phyloP scores from a whole-genome alignment of 1,139 yeast species.

The Suhomyces bokatorum region DNA sequence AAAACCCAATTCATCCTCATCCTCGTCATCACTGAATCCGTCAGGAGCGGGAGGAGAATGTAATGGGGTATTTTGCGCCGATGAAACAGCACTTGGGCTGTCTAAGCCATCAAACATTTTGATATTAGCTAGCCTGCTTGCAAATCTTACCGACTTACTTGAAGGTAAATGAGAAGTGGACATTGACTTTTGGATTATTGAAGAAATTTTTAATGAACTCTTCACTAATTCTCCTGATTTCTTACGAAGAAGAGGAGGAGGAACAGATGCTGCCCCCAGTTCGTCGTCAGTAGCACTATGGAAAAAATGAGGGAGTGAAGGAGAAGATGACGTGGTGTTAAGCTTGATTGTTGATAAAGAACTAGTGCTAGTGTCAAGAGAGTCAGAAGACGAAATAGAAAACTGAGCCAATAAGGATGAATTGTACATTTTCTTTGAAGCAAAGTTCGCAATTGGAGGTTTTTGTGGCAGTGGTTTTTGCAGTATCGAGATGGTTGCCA shows the following conservation, averaged over 20 bases:
- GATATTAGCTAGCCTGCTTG: conserved; percentile 37
- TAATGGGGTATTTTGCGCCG: conserved; percentile 33
- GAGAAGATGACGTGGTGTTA: conserved; percentile 10
- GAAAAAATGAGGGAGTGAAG: conserved; percentile 12
- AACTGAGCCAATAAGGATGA: conserved; percentile 7
- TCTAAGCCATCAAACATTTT: conserved; percentile 46
- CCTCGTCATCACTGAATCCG: conserved; percentile 17
- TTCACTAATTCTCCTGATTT: conserved; percentile 43
- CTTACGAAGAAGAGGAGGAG: conserved; percentile 31
- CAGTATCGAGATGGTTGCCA: background rate
- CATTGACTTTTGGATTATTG: conserved; percentile 25
- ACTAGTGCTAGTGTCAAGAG: conserved; percentile 10
- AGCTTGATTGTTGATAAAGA: conserved; percentile 12
- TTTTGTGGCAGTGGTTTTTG: conserved; percentile 5
- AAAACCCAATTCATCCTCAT: conserved; percentile 19
- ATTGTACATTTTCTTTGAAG: conserved; percentile 8
- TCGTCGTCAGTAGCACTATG: conserved; percentile 1
- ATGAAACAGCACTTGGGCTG: conserved; percentile 41
- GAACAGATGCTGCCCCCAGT: conserved; percentile 3
- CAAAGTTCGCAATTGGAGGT: background rate
- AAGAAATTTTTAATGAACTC: conserved; percentile 38
- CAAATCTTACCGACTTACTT: conserved; percentile 40
- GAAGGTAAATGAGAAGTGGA: conserved; percentile 28
- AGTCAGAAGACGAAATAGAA: conserved; percentile 10
- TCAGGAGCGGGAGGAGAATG: conserved; percentile 30